phyloP scores from a whole-genome alignment of 768 basidiomycete species.

The Suillus plorans region DNA sequence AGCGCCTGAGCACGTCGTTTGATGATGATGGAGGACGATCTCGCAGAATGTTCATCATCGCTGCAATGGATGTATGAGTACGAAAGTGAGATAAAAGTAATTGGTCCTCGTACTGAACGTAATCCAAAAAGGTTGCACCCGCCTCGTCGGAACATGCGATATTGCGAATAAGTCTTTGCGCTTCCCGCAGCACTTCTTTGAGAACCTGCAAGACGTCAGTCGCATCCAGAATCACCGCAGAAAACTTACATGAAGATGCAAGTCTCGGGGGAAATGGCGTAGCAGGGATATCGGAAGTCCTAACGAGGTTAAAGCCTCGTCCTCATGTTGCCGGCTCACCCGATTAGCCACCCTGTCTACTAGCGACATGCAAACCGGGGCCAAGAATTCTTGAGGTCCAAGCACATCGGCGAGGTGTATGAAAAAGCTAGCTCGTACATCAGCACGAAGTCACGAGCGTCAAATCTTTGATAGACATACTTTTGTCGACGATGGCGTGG shows the following conservation, averaged over 20 bases:
- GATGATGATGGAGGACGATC: conserved; percentile 41
- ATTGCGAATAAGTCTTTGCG: conserved; percentile 51
- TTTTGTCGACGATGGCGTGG: conserved; percentile 90
- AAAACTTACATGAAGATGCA: conserved; percentile 53
- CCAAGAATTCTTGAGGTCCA: conserved; percentile 76
- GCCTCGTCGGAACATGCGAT: conserved; percentile 38
- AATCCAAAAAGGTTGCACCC: conserved; percentile 54
- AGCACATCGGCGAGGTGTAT: conserved; percentile 82
- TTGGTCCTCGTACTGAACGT: conserved; percentile 44
- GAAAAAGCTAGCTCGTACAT: conserved; percentile 65
- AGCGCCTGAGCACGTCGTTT: conserved; percentile 69
- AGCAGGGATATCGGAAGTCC: conserved; percentile 67
- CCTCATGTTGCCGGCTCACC: conserved; percentile 57
- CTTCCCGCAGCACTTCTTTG: conserved; percentile 65
- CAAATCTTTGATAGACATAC: conserved; percentile 42
- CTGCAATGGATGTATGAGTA: conserved; percentile 31
- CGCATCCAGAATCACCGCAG: not conserved
- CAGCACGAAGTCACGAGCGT: conserved; percentile 7
- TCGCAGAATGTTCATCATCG: conserved; percentile 56
- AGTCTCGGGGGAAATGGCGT: conserved; percentile 47
- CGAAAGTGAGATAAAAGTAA: not conserved
- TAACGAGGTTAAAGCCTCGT: conserved; percentile 60
- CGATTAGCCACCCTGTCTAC: conserved; percentile 76
- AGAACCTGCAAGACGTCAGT: conserved; percentile 46
- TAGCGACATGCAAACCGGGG: conserved; percentile 81